These are phyloP conservation scores for Schizochytrium sp. DNA, from an alignment of 108 stramenopile species.

Conservation along the genomic window DNA sequence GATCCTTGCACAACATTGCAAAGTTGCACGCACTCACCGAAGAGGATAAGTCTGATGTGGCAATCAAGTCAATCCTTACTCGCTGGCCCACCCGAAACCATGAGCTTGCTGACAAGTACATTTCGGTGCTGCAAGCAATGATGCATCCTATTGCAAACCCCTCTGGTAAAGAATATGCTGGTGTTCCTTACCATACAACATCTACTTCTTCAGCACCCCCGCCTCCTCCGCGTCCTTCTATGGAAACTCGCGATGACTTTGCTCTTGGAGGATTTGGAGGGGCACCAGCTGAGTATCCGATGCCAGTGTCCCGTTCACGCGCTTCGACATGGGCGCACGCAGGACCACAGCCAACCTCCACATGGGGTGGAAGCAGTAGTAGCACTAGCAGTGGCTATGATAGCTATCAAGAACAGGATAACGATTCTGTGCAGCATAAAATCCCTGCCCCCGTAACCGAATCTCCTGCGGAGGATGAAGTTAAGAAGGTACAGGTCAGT, in stretches of 20 bases:
- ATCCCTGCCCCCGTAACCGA: not conserved
- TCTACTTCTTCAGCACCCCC: not conserved
- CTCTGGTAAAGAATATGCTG: not conserved
- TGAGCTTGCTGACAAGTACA: not conserved
- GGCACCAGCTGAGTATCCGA: not conserved
- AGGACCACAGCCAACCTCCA: not conserved
- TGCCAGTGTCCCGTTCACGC: not conserved
- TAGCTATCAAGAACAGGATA: not conserved
- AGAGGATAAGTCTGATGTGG: not conserved
- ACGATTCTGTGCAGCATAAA: not conserved
- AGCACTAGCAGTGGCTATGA: no score
- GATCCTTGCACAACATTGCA: constrained; percentile 18
- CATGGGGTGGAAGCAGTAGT: not conserved
- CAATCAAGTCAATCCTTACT: not conserved
- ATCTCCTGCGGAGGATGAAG: not conserved
- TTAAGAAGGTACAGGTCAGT: not conserved
- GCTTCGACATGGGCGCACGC: constrained; percentile 17
- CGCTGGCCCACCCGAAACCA: constrained; percentile 20
- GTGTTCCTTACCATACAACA: not conserved
- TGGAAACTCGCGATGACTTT: not conserved
- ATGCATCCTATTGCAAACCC: not conserved
- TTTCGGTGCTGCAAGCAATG: not conserved
- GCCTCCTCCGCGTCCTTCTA: not conserved
- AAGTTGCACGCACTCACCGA: not conserved
- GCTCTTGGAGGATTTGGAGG: not conserved